Evolutionary conservation across 1,284 basidiomycete genomes (phyloP), one percentile per base, ranked within the genome.

Genomic region (Neonothopanus nambi): DNA sequence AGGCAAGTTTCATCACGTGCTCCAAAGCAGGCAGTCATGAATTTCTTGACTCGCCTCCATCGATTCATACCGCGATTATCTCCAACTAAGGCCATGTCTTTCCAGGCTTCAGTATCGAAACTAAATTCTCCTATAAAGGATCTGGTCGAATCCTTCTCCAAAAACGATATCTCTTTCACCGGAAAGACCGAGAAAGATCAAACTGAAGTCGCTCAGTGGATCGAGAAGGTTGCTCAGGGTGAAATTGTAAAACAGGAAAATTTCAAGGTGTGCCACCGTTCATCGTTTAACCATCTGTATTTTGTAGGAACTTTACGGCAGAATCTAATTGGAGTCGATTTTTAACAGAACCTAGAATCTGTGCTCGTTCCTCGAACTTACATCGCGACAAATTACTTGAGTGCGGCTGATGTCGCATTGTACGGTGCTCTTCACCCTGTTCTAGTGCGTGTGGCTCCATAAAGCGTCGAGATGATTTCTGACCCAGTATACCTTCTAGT

Each of bases 391-490:
- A 91, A 89, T 67, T 81, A 87, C 62, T 75, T 93, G 52, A 91
- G 92, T n/a, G 86, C 85, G 13, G 93, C 93, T 48, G 94, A 97
- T 68, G 81, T 93, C 52, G 86, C 88, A 12, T 71, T 95, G 44
- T 96, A 93, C 69, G 91, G 87, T 17, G 84, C 85, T 26, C 78
- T 96, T 36, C 89, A 95, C 67, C 85, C 91, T 15, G 74, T 79
- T 40, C 67, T 94, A 60, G 93, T 95, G 66, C 59, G 89, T 78
- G 37, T 24, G 24, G 17, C 15, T 13, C 12, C 38, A 3, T 20
- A 24, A 17, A 33, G 12, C 15, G 30, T n/a, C 20, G n/a, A 15
- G 20, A 36, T 33, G 6, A 21, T n/a, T 5, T 41, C 51, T 51
- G n/a, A 43, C 23, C n/a, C 17, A 18, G 8, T 15, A 13, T 17